Evolutionary conservation across 495 filamentous ascomycete genomes (phyloP).

Genomic region (Neurospora tetrasperma): DNA sequence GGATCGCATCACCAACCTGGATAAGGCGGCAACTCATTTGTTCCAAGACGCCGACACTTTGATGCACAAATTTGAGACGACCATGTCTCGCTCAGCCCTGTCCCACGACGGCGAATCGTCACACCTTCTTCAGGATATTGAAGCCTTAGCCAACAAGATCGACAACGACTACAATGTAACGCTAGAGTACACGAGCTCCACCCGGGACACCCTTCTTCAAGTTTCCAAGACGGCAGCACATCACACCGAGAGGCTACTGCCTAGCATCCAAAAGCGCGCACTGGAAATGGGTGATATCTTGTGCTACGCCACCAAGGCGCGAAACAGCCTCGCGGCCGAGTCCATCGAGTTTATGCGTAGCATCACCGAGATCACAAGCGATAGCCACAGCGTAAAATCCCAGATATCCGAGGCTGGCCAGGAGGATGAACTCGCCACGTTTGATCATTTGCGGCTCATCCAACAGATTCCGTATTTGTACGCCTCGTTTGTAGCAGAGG

Average conservation of each 20-base stretch:
- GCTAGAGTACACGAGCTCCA: slow-evolving; percentile 52
- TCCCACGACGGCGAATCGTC: slow-evolving; percentile 30
- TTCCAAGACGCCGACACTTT: slow-evolving; percentile 36
- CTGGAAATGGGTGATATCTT: slow-evolving; percentile 67
- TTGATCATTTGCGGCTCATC: slow-evolving; percentile 65
- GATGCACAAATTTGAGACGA: slow-evolving; percentile 38
- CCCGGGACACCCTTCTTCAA: slow-evolving; percentile 65
- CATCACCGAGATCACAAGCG: slow-evolving; percentile 67
- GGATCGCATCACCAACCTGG: slow-evolving; percentile 34
- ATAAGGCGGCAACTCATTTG: slow-evolving; percentile 34
- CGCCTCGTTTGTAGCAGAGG: slow-evolving; percentile 77
- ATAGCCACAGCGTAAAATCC: slow-evolving; percentile 56
- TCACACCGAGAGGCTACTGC: slow-evolving; percentile 82
- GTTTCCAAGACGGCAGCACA: slow-evolving; percentile 77
- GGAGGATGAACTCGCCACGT: slow-evolving; percentile 55
- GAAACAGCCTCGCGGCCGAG: slow-evolving; percentile 47
- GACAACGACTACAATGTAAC: slow-evolving; percentile 78
- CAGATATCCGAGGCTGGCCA: slow-evolving; percentile 63
- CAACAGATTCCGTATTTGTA: slow-evolving; percentile 79
- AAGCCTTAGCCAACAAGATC: slow-evolving; percentile 75
- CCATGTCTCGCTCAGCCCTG: slow-evolving; percentile 34
- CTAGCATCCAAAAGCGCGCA: slow-evolving; percentile 59
- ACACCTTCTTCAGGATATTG: slow-evolving; percentile 70
- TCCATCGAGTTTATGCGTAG: slow-evolving; percentile 64
- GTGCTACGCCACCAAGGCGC: slow-evolving; percentile 50